A percentile compares a stretch with the other conserved stretches of the same genome.
Evolutionary conservation across 2,329 filamentous ascomycete genomes (phyloP).

Genomic region (Xylaria sp.): DNA sequence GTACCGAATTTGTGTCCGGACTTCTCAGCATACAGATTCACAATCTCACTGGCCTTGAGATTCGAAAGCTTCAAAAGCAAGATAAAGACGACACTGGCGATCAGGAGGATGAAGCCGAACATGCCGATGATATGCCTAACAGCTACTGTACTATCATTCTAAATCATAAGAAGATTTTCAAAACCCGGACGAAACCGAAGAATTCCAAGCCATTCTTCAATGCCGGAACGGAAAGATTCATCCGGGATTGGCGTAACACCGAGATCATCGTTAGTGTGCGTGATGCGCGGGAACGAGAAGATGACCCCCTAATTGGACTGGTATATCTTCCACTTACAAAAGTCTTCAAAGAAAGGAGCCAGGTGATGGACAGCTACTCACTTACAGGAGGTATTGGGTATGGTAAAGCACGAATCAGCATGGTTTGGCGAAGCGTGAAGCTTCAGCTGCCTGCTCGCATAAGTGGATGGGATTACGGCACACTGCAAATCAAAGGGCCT

Average conservation of each 20-base stretch:
- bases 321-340: conserved; percentile 73
- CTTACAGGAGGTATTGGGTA: conserved; percentile 78
- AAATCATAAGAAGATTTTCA: conserved; percentile 76
- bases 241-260: conserved; percentile 73
- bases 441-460: conserved; percentile 68
- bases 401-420: conserved; percentile 73
- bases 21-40: conserved; percentile 78
- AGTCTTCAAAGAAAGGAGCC: conserved; percentile 70
- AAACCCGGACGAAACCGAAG: conserved; percentile 79
- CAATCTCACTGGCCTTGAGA: conserved; percentile 75
- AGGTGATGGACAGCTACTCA: conserved; percentile 74
- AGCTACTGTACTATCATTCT: conserved; percentile 79
- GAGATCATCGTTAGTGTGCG: conserved; percentile 76
- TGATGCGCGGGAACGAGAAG: conserved; percentile 75
- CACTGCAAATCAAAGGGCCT: conserved; percentile 69
- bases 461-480: conserved; percentile 78
- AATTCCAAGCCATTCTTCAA: conserved; percentile 84
- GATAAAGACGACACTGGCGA: conserved; percentile 60
- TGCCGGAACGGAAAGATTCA: conserved; percentile 77
- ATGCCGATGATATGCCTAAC: conserved; percentile 72
- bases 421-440: conserved; percentile 78
- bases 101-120: conserved; percentile 67
- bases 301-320: conserved; percentile 76
- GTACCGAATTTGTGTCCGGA: conserved; percentile 70
- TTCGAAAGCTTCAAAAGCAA: conserved; percentile 68